Evolutionary conservation across 2,329 filamentous ascomycete genomes (phyloP).

Genomic region (Aureobasidium sp.): DNA sequence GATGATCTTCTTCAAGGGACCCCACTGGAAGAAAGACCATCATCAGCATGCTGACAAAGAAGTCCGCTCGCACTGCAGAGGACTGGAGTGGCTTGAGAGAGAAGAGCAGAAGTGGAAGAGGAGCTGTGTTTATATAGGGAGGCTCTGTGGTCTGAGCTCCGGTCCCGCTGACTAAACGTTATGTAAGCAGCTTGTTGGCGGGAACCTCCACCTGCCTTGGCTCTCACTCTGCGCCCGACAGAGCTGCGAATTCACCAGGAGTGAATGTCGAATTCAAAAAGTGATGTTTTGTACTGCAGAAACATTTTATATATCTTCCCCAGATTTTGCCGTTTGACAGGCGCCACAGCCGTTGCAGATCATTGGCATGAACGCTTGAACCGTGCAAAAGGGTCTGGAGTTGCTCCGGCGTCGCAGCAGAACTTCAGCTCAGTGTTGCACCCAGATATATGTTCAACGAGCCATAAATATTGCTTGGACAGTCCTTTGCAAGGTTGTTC

Average conservation of each 20-base stretch:
- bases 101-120: neutral
- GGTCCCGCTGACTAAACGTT: neutral
- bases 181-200: neutral
- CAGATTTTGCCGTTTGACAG: neutral
- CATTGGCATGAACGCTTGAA: neutral
- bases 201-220: neutral
- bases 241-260: neutral
- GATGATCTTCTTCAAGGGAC: neutral
- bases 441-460: neutral
- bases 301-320: neutral
- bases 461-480: neutral
- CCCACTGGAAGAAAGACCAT: neutral
- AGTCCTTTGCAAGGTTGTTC: neutral
- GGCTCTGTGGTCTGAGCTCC: neutral
- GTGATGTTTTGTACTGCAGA: neutral
- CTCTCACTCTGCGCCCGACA: neutral
- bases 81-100: neutral
- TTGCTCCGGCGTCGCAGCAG: neutral
- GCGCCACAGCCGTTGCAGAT: constrained; percentile 6
- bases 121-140: neutral
- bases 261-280: neutral
- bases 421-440: neutral
- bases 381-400: neutral
- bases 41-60: neutral
- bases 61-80: neutral